A percentile compares a stretch with the other conserved stretches of the same genome.
phyloP scores from a whole-genome alignment of 2,329 filamentous ascomycete genomes.

The Ophiostoma populinum region DNA sequence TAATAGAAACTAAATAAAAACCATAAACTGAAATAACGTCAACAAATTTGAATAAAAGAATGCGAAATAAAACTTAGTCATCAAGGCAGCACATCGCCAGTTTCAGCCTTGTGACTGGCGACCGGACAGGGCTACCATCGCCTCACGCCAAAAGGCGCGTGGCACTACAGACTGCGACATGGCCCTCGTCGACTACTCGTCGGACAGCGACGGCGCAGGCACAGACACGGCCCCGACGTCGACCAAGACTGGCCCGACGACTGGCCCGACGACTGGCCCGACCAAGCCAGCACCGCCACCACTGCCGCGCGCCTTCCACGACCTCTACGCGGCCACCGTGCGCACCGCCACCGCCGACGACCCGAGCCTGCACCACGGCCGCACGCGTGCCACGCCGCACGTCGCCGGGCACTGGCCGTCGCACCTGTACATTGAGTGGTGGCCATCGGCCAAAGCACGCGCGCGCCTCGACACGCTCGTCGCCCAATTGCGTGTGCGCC shows the following conservation, averaged over 20 bases:
- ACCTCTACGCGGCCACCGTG: slow-evolving; percentile 73
- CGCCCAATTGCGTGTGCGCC: slow-evolving; percentile 4
- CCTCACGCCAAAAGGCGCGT: no score
- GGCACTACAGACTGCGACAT: background rate
- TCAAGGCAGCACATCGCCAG: no score
- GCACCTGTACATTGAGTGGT: slow-evolving; percentile 88
- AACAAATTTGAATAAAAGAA: no score
- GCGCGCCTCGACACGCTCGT: background rate
- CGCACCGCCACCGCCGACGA: slow-evolving; percentile 67
- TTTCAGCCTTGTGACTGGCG: no score
- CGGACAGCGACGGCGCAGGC: slow-evolving; percentile 8
- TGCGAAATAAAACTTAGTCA: no score
- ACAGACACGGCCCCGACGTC: background rate
- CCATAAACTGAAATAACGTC: no score
- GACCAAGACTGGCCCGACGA: background rate
- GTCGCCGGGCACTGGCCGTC: slow-evolving; percentile 82
- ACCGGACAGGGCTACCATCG: no score
- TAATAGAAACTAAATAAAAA: no score
- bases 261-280: background rate
- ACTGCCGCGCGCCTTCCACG: slow-evolving; percentile 65
- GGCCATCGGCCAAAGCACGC: slow-evolving; percentile 24
- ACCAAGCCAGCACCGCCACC: slow-evolving; percentile 37
- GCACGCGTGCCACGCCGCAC: slow-evolving; percentile 68
- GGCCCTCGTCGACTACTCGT: slow-evolving; percentile 23
- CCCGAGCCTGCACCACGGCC: slow-evolving; percentile 68